Evolutionary conservation across 192 early-diverging fungal genomes (phyloP).

Genomic region (Chytriomyces sp.): DNA sequence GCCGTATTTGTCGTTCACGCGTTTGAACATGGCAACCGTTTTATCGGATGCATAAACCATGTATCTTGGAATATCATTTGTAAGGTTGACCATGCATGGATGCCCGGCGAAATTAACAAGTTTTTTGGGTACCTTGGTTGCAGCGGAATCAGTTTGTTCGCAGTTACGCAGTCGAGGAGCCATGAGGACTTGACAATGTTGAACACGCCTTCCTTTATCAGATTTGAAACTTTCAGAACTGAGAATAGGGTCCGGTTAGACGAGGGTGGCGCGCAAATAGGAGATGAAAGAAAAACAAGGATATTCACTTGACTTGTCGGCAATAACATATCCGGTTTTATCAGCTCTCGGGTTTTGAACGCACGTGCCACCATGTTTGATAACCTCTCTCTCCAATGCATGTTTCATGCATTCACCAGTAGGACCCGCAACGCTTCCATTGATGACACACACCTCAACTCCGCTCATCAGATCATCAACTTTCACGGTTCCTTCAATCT

Average conservation of each 20-base stretch:
- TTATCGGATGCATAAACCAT: conserved; percentile 61
- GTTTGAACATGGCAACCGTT: conserved; percentile 57
- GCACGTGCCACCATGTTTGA: conserved; percentile 66
- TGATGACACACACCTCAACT: conserved; percentile 62
- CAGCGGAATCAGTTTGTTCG: conserved; percentile 57
- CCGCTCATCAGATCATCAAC: conserved; percentile 65
- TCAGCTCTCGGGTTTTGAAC: conserved; percentile 60
- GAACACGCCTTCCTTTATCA: conserved; percentile 51
- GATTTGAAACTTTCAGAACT: conserved; percentile 62
- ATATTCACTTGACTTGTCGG: conserved; percentile 42
- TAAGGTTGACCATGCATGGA: conserved; percentile 13
- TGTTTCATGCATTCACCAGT: conserved; percentile 53
- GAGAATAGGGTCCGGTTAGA: conserved; percentile 16
- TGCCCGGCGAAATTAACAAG: not conserved
- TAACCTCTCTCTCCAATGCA: conserved; percentile 64
- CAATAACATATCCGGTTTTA: conserved; percentile 56
- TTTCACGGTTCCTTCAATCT: conserved; percentile 35
- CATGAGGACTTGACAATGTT: conserved; percentile 72
- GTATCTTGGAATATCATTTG: conserved; percentile 43
- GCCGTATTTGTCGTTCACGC: conserved; percentile 68
- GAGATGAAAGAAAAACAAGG: not conserved
- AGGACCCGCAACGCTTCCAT: conserved; percentile 54
- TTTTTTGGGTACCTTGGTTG: conserved; percentile 58
- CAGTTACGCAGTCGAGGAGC: conserved; percentile 66
- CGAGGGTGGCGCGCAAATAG: conserved; percentile 5